phyloP scores from a whole-genome alignment of 345 rosid genomes.

The Heritiera fomes region DNA sequence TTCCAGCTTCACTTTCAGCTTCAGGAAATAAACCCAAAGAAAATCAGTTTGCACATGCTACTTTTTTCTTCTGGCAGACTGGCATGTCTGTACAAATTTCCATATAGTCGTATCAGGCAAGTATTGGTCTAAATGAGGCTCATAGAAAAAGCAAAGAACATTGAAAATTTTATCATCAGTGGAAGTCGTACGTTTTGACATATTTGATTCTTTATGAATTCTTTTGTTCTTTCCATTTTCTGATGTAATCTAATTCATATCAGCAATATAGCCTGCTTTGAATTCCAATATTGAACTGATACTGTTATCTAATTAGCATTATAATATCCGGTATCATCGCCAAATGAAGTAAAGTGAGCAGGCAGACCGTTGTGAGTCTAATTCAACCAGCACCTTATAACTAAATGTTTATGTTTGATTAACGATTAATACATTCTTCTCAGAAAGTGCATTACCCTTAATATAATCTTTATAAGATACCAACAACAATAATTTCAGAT shows the following conservation, averaged over 20 bases:
- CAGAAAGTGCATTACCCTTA: too few species aligned
- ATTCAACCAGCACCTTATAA: not conserved
- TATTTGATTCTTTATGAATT: constrained; percentile 2
- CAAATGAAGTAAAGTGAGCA: not conserved
- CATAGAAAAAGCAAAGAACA: constrained; percentile 3
- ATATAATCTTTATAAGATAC: too few species aligned
- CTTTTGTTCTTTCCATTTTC: not conserved
- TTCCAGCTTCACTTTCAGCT: not conserved
- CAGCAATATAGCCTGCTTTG: not conserved
- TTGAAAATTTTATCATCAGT: constrained; percentile 2
- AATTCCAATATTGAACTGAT: not conserved
- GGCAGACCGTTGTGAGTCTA: not conserved
- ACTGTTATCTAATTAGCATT: not conserved
- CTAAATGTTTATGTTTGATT: not conserved
- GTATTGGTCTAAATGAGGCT: constrained; percentile 26
- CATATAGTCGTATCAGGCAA: constrained; percentile 11
- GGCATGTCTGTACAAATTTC: not conserved
- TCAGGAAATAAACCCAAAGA: not conserved
- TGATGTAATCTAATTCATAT: not conserved
- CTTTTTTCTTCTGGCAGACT: not conserved
- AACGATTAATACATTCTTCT: not conserved
- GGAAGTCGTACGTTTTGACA: not conserved
- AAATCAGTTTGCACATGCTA: not conserved
- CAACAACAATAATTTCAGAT: too few species aligned
- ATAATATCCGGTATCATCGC: not conserved